Evolutionary conservation across 2,329 filamentous ascomycete genomes (phyloP), one percentile per base, ranked within the genome.

Genomic region (Stagonosporopsis vannaccii): DNA sequence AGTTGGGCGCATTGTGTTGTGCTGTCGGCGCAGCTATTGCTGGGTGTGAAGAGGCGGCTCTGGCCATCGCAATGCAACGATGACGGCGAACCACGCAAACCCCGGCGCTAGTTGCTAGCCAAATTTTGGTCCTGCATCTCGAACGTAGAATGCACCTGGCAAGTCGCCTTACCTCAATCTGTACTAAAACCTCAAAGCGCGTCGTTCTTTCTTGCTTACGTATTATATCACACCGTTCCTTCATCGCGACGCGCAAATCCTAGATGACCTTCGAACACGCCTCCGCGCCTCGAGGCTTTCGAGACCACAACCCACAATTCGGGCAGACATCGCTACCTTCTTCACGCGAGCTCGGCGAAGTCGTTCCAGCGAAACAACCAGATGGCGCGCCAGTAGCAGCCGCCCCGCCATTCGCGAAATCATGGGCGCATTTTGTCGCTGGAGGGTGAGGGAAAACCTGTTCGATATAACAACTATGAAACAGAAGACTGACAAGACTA

Each of bases 361-460:
- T 82, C 4, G 69, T 82, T 3, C 82, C 84, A 2, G 77, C 80
- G 48, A 79, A 78, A 50, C 70, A 58, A 52, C 70, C 73, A 42
- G 73, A 77, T 76, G 78, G 70, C 42, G 51, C 70, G 2, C 65
- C 72, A 59, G 68, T 79, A 74, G 71, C 74, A 52, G 56, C 68
- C 17, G 71, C 74, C 19, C 67, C 75, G 57, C 75, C 87, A 17
- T 79, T 75, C 73, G 79, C 75, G 68, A 93, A 92, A 76, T 92
- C 92, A 75, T 96, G 92, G 90, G 90, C 92, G 59, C 92, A 97
- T 81, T 89, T 97, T 70, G 85, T 97, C 56, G 93, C 93, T 51
- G 93, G 93, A 83, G 93, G 88, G 92, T 96, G 84, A 70, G 70
- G 52, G 49, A 46, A 40, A 43, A 33, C 39, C 42, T 28, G 13